Conservation (phyloP, 352 stramenopile genomes). For the Phytopythium kandeliae region DNA sequence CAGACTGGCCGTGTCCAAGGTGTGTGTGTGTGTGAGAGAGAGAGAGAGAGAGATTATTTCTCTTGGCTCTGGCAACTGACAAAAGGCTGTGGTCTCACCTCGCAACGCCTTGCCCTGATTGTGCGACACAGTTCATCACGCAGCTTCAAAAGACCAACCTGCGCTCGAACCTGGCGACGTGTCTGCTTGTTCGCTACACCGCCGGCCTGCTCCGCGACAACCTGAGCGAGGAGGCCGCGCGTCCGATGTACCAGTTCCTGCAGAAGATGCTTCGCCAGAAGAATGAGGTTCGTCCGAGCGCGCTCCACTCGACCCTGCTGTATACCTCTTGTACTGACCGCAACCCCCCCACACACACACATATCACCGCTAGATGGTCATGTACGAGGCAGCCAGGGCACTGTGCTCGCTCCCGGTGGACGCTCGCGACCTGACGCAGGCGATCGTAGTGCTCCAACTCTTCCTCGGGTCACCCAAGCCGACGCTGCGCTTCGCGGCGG, state of each 20-base stretch:
- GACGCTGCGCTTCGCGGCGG: slow-evolving; percentile 94
- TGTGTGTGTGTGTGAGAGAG: no score
- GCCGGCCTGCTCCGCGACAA: slow-evolving; percentile 87
- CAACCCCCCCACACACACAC: background rate
- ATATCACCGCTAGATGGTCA: no score
- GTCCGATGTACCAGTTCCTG: slow-evolving; percentile 87
- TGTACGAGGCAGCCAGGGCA: slow-evolving; percentile 97
- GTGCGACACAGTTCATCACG: slow-evolving; percentile 46
- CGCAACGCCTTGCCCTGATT: background rate
- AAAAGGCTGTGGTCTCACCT: background rate
- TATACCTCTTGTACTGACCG: background rate
- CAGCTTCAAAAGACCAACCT: slow-evolving; percentile 93
- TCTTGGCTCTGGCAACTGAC: no score
- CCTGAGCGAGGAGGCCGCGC: slow-evolving; percentile 70
- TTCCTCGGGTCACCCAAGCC: slow-evolving; percentile 94
- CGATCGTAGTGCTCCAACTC: slow-evolving; percentile 97
- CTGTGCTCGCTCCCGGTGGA: slow-evolving; percentile 96
- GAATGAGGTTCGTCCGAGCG: slow-evolving; percentile 55
- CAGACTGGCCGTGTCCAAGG: slow-evolving; percentile 96
- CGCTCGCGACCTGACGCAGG: slow-evolving; percentile 93
- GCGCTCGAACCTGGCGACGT: slow-evolving; percentile 93
- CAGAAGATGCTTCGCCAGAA: slow-evolving; percentile 97
- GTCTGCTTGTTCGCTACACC: slow-evolving; percentile 97
- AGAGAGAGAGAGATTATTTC: no score
- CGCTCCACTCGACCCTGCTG: background rate